Conservation (phyloP, 345 rosid species). For the Physaria fendleri region DNA sequence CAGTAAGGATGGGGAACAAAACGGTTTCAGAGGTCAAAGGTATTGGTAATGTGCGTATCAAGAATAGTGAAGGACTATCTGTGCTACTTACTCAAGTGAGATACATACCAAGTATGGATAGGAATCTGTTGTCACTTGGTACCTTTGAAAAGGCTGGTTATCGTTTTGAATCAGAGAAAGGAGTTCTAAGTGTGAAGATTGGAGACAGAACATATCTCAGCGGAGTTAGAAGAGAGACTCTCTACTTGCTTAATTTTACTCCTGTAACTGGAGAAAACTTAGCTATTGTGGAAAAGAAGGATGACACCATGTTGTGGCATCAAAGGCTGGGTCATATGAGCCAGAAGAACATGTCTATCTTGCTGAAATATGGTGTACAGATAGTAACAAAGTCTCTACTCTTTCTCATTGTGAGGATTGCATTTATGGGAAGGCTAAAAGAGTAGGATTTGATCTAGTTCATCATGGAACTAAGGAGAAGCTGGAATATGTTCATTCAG, state of each 20-base stretch:
- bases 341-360: neutral
- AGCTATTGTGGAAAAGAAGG: accelerated
- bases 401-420: too few species aligned
- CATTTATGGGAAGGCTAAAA: too few species aligned
- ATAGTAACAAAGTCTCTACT: neutral
- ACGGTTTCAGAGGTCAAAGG: neutral
- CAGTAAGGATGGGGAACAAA: neutral
- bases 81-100: neutral
- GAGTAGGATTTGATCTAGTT: too few species aligned
- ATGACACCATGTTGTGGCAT: neutral
- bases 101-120: neutral
- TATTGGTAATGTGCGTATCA: neutral
- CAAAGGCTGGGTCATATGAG: neutral
- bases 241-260: neutral
- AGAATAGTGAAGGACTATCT: neutral
- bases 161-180: neutral
- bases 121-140: neutral
- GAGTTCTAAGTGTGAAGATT: neutral
- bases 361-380: neutral
- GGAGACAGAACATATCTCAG: neutral
- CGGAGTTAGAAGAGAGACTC: neutral
- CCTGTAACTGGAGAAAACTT: neutral
- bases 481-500: neutral
- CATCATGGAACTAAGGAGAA: too few species aligned
- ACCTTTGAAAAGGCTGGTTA: neutral